Conservation (phyloP, 768 basidiomycete genomes). For the Gloeopeniophorella convolvens region DNA sequence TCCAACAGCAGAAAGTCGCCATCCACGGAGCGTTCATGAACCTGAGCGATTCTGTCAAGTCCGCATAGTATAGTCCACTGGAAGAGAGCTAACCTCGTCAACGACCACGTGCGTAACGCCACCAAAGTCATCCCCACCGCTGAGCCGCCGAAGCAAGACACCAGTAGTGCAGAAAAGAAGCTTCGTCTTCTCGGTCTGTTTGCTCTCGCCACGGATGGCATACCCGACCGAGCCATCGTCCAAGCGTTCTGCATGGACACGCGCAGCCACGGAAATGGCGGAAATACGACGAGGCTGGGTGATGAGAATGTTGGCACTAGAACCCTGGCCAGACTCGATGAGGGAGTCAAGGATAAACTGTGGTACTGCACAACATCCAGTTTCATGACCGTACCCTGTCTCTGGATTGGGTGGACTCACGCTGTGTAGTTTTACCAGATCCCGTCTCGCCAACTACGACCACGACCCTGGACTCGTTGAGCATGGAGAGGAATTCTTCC, state of each 20-base stretch:
- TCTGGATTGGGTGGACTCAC: slow-evolving; percentile 35
- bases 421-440: slow-evolving; percentile 87
- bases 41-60: slow-evolving; percentile 36
- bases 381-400: background rate
- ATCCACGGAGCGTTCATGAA: slow-evolving; percentile 89
- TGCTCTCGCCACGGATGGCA: slow-evolving; percentile 82
- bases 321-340: slow-evolving; percentile 54
- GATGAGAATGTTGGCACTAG: slow-evolving; percentile 66
- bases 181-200: slow-evolving; percentile 57
- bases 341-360: slow-evolving; percentile 86
- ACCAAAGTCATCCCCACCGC: slow-evolving; percentile 62
- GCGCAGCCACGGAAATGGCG: slow-evolving; percentile 81
- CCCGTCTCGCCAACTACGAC: slow-evolving; percentile 92
- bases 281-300: slow-evolving; percentile 89
- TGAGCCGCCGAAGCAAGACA: slow-evolving; percentile 75
- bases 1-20: slow-evolving; percentile 86
- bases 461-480: slow-evolving; percentile 59
- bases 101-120: slow-evolving; percentile 81
- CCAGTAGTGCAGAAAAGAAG: slow-evolving; percentile 91
- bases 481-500: slow-evolving; percentile 50
- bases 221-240: slow-evolving; percentile 82
- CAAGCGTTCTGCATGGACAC: slow-evolving; percentile 76
- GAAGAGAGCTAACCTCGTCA: slow-evolving; percentile 64
- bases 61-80: background rate
- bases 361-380: slow-evolving; percentile 46